Conservation (phyloP, 371 early-diverging fungal species). For the Rhizomucor pusillus region DNA sequence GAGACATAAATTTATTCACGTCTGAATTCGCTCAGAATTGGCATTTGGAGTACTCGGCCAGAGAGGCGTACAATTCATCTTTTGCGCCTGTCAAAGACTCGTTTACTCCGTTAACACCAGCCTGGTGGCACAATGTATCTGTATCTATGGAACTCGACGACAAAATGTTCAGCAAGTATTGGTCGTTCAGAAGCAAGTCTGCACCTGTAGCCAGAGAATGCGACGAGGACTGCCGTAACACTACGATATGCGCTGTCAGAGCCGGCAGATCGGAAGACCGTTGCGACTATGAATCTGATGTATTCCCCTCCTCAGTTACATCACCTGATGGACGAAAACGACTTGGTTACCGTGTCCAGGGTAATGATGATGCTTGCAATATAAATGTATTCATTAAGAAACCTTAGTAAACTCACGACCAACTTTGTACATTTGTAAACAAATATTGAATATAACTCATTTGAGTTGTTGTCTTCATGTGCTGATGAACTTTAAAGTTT, state of each 20-base stretch:
- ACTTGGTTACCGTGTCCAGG: too few species aligned
- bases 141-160: conserved; percentile 41
- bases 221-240: conserved; percentile 38
- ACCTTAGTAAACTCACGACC: too few species aligned
- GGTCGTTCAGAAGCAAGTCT: conserved; percentile 42
- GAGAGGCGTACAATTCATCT: conserved; percentile 37
- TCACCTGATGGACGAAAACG: too few species aligned
- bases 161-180: conserved; percentile 44
- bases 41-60: conserved; percentile 61
- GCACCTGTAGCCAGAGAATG: conserved; percentile 26
- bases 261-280: conserved; percentile 53
- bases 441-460: too few species aligned
- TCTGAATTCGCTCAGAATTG: conserved; percentile 34
- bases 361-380: too few species aligned
- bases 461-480: too few species aligned
- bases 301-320: background rate
- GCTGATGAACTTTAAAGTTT: too few species aligned
- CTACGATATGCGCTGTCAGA: conserved; percentile 48
- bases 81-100: conserved; percentile 21
- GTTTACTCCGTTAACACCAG: conserved; percentile 40
- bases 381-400: too few species aligned
- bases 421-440: too few species aligned
- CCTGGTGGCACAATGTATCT: conserved; percentile 64
- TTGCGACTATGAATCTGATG: conserved; percentile 42
- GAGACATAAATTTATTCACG: conserved; percentile 1